Evolutionary conservation across 1,284 basidiomycete species (phyloP).

Genomic region (Rhodotorula sp.): DNA sequence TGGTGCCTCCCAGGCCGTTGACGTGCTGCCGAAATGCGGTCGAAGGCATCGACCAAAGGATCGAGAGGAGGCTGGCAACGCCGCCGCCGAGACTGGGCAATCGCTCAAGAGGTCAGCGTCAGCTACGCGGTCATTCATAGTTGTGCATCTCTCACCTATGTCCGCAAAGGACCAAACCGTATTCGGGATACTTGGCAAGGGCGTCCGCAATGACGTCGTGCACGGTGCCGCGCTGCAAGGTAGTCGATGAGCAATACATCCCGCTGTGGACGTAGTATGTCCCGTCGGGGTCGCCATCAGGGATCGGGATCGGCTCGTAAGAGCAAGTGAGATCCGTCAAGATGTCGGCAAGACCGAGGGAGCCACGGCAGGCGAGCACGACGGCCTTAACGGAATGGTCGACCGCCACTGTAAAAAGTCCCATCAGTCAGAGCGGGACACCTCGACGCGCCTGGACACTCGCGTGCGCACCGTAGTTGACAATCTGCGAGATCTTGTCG

Average conservation of each 20-base stretch:
- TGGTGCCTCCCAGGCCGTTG: background rate
- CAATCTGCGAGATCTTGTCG: constrained; percentile 51
- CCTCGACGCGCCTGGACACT: background rate
- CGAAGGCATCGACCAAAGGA: constrained; percentile 40
- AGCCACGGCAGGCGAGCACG: constrained; percentile 54
- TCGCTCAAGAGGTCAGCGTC: constrained; percentile 13
- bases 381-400: constrained; percentile 52
- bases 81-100: constrained; percentile 55
- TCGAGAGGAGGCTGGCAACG: constrained; percentile 49
- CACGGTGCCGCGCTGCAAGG: constrained; percentile 52
- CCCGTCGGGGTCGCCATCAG: constrained; percentile 49
- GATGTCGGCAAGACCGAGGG: constrained; percentile 55
- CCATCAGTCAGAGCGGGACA: constrained; percentile 34
- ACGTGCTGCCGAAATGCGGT: constrained; percentile 11
- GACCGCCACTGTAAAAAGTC: constrained; percentile 52
- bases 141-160: constrained; percentile 22
- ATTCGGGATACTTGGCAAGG: constrained; percentile 51
- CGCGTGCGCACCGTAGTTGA: constrained; percentile 18
- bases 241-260: constrained; percentile 54
- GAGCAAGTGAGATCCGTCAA: constrained; percentile 57
- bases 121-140: background rate
- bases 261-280: constrained; percentile 55
- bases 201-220: constrained; percentile 53
- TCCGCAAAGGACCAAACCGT: constrained; percentile 55
- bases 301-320: constrained; percentile 52